A percentile compares a stretch with the other conserved stretches of the same genome.
Conservation (phyloP, 306 rosid species). For the Calophaca sinica region DNA sequence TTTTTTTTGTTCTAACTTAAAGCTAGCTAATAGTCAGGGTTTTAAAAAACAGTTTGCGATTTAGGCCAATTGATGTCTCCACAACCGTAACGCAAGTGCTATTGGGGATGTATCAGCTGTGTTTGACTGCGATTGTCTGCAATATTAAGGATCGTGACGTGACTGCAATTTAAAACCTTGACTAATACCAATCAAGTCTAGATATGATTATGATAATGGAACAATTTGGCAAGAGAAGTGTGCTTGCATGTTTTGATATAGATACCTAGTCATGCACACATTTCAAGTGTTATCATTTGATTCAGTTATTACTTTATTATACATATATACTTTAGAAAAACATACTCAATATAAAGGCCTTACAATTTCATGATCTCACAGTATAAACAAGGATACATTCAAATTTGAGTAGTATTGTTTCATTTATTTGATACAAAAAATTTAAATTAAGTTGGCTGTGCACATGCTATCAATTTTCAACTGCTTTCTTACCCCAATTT, state of each 20-base stretch:
- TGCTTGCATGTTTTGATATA: conserved; percentile 5
- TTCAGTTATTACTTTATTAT: not conserved
- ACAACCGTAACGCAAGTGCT: too few relatives aligned
- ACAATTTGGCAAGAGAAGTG: not conserved
- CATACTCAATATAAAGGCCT: not conserved
- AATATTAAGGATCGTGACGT: too few relatives aligned
- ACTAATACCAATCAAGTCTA: conserved; percentile 8
- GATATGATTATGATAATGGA: not conserved
- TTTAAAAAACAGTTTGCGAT: too few relatives aligned
- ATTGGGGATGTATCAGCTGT: too few relatives aligned
- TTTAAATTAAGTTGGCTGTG: not conserved
- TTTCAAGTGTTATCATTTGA: not conserved
- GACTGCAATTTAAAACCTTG: not conserved
- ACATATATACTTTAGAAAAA: not conserved
- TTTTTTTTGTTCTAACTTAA: conserved; percentile 6
- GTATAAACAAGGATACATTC: not conserved
- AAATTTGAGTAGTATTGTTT: conserved; percentile 9
- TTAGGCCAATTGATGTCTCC: too few relatives aligned
- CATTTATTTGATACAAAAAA: not conserved
- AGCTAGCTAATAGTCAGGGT: not conserved
- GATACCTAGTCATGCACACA: conserved; percentile 10
- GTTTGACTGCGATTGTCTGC: too few relatives aligned
- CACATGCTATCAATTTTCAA: not conserved
- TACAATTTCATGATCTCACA: not conserved
- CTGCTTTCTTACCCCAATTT: conserved; percentile 33